Percentiles rank a stretch among this genome's conserved stretches.
Conservation (phyloP, 805 yeast genomes). For the Candida chilensis region DNA sequence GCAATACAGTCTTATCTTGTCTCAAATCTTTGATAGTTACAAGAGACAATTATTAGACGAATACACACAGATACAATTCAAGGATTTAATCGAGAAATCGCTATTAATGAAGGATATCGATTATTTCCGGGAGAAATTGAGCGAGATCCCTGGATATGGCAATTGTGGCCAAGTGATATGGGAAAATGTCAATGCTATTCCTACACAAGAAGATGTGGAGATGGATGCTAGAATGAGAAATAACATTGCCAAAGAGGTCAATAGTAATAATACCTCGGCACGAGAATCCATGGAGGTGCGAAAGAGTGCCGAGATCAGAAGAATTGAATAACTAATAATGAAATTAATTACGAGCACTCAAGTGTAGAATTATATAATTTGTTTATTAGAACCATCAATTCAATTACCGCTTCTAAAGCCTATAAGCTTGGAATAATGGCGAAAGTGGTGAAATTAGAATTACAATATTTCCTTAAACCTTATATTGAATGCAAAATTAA, state of each 20-base stretch:
- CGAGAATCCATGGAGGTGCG: too few relatives aligned
- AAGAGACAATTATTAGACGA: constrained; percentile 45
- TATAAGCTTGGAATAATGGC: too few relatives aligned
- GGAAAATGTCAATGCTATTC: constrained; percentile 46
- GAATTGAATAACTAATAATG: too few relatives aligned
- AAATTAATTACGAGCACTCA: too few relatives aligned
- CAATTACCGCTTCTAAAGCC: too few relatives aligned
- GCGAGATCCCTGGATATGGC: constrained; percentile 50
- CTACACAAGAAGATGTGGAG: constrained; percentile 37
- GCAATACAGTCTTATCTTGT: constrained; percentile 34
- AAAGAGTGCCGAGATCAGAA: too few relatives aligned
- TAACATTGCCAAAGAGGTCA: constrained; percentile 15
- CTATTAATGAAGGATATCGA: constrained; percentile 51
- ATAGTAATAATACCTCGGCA: too few relatives aligned
- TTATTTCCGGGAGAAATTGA: constrained; percentile 52
- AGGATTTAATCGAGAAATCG: constrained; percentile 44
- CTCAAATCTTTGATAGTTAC: constrained; percentile 48
- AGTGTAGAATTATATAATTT: too few relatives aligned
- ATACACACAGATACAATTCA: constrained; percentile 35
- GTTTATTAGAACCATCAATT: too few relatives aligned
- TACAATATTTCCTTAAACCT: too few relatives aligned
- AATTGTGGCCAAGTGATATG: constrained; percentile 54
- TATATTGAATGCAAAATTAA: too few relatives aligned
- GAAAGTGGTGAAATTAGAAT: too few relatives aligned
- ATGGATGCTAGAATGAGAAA: constrained; percentile 38